These are phyloP conservation scores for Panaeolus papilionaceus DNA, from an alignment of 768 basidiomycete genomes.

Conservation along the genomic window DNA sequence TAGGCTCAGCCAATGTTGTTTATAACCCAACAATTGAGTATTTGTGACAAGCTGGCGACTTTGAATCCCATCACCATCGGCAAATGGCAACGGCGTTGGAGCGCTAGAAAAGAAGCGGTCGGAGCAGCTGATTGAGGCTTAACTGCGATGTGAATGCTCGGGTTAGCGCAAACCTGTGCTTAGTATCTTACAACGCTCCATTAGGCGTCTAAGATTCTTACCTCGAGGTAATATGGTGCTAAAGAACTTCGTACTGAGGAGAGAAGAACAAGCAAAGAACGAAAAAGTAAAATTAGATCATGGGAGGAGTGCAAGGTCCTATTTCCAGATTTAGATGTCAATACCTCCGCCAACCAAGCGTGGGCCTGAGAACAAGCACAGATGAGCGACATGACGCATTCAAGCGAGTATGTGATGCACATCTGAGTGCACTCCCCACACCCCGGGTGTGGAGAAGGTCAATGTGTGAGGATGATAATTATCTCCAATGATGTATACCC, in stretches of 20 bases:
- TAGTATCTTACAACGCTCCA: slow-evolving; percentile 11
- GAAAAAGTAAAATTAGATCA: slow-evolving; percentile 6
- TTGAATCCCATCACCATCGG: slow-evolving; percentile 26
- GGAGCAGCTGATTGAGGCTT: slow-evolving; percentile 13
- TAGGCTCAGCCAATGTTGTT: slow-evolving; percentile 18
- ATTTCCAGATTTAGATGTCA: neutral
- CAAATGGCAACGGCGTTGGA: slow-evolving; percentile 28
- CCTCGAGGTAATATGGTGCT: neutral
- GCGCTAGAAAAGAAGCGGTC: slow-evolving; percentile 26
- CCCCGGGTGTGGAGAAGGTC: neutral
- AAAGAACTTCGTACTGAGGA: neutral
- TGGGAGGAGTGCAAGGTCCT: neutral
- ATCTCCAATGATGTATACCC: slow-evolving; percentile 9
- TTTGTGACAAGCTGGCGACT: slow-evolving; percentile 23
- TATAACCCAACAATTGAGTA: slow-evolving; percentile 14
- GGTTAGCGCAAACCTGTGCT: slow-evolving; percentile 22
- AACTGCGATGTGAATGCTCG: slow-evolving; percentile 20
- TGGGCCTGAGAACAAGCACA: neutral
- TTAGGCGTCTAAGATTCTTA: neutral
- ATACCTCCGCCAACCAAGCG: neutral
- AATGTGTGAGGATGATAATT: slow-evolving; percentile 6
- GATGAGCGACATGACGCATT: slow-evolving; percentile 1
- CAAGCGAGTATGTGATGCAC: neutral
- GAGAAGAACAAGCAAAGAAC: neutral
- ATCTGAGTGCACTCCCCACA: neutral